Evolutionary conservation across 345 rosid genomes (phyloP).

Genomic region (Cardamine resedifolia): DNA sequence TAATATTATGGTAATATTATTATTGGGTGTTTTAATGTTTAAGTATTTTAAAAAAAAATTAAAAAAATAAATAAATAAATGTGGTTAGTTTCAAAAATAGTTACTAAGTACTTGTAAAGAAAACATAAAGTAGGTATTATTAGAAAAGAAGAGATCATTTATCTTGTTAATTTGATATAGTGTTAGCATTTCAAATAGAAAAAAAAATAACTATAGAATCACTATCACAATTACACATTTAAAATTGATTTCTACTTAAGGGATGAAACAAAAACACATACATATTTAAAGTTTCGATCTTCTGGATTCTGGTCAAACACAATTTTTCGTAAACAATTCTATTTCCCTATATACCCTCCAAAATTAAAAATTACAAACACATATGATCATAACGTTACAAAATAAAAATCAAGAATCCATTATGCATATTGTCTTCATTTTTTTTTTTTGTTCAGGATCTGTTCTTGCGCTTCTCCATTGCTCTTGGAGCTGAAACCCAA

Average conservation of each 20-base stretch:
- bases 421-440: background rate
- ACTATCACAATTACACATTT: background rate
- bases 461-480: slow-evolving; percentile 31
- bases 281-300: background rate
- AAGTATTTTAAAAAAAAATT: no score
- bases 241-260: background rate
- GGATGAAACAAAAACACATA: slow-evolving; percentile 1
- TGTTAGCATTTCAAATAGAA: background rate
- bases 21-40: no score
- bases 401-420: slow-evolving; percentile 3
- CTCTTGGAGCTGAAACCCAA: slow-evolving; percentile 29
- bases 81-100: no score
- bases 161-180: no score
- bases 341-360: slow-evolving; percentile 21
- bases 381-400: slow-evolving; percentile 19
- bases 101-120: no score
- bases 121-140: background rate
- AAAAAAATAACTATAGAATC: background rate
- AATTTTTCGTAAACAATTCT: background rate
- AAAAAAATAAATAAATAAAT: no score
- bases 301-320: slow-evolving; percentile 21
- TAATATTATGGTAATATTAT: no score
- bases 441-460: slow-evolving; percentile 3
- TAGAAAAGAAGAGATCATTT: no score
- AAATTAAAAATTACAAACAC: slow-evolving; percentile 14